These are phyloP conservation scores for Trametes cingulata DNA, from an alignment of 768 basidiomycete genomes.

Conservation along the genomic window DNA sequence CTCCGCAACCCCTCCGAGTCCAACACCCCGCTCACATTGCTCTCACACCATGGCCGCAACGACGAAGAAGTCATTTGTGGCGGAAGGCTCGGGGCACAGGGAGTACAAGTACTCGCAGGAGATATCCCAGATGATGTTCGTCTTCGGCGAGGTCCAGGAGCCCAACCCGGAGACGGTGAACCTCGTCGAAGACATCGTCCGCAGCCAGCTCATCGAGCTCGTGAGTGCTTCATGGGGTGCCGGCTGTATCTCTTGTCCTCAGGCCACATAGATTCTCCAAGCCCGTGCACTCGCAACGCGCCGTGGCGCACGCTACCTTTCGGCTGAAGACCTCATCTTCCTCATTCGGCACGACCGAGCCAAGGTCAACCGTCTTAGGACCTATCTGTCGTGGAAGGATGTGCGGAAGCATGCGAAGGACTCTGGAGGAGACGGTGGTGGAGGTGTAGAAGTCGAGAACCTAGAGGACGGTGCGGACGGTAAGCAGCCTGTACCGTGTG, in stretches of 20 bases:
- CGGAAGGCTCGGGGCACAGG: constrained; percentile 29
- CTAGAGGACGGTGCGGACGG: constrained; percentile 84
- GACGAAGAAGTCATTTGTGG: constrained; percentile 20
- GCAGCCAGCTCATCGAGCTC: constrained; percentile 87
- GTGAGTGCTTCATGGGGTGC: constrained; percentile 39
- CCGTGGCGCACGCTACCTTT: constrained; percentile 81
- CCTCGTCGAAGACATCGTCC: constrained; percentile 93
- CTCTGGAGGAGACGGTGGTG: constrained; percentile 78
- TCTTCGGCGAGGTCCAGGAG: constrained; percentile 94
- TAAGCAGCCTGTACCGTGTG: constrained; percentile 31
- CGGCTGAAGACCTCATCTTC: constrained; percentile 94
- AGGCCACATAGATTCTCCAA: constrained; percentile 69
- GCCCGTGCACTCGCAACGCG: constrained; percentile 81
- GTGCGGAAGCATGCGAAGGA: constrained; percentile 95
- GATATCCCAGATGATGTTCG: constrained; percentile 99
- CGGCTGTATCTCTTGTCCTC: no score
- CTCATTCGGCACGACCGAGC: constrained; percentile 92
- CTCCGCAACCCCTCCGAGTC: no score
- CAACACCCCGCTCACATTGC: no score
- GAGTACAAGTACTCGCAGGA: constrained; percentile 92
- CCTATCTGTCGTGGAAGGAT: constrained; percentile 96
- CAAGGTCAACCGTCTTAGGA: constrained; percentile 90
- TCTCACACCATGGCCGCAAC: constrained; percentile 23
- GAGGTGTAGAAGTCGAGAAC: constrained; percentile 78
- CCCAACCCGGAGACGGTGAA: constrained; percentile 85